phyloP scores from a whole-genome alignment of 192 early-diverging fungal genomes.

The Backusella tuberculispora region DNA sequence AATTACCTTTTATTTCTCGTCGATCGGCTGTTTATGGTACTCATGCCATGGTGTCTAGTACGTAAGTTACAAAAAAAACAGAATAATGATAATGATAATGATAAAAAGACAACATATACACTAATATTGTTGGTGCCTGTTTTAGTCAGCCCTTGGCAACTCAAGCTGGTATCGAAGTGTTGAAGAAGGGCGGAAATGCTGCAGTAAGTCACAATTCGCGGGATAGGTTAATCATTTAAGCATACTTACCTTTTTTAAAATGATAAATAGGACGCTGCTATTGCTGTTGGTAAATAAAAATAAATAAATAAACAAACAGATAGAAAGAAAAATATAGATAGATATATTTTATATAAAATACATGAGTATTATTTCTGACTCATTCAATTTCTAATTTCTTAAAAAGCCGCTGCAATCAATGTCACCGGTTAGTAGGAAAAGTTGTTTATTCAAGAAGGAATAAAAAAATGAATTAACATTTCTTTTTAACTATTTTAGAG shows the following conservation, averaged over 20 bases:
- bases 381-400: neutral
- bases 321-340: no score
- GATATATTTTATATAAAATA: neutral
- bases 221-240: neutral
- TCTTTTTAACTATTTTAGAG: conserved; percentile 37
- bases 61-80: conserved; percentile 19
- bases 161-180: conserved; percentile 65
- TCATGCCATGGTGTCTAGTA: conserved; percentile 66
- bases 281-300: conserved; percentile 44
- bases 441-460: neutral
- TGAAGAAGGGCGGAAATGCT: conserved; percentile 75
- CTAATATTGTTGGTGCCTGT: neutral
- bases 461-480: neutral
- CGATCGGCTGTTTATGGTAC: conserved; percentile 60
- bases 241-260: neutral
- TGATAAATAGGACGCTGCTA: conserved; percentile 55
- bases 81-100: neutral
- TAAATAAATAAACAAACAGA: no score
- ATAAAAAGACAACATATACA: neutral
- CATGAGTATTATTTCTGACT: neutral
- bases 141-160: conserved; percentile 72
- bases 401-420: conserved; percentile 63
- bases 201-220: conserved; percentile 48
- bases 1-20: conserved; percentile 45
- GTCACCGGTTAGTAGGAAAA: conserved; percentile 57